These are phyloP conservation scores for Climacium dendroides DNA, from an alignment of 225 moss, liverwort and hornwort genomes.

Conservation along the genomic window DNA sequence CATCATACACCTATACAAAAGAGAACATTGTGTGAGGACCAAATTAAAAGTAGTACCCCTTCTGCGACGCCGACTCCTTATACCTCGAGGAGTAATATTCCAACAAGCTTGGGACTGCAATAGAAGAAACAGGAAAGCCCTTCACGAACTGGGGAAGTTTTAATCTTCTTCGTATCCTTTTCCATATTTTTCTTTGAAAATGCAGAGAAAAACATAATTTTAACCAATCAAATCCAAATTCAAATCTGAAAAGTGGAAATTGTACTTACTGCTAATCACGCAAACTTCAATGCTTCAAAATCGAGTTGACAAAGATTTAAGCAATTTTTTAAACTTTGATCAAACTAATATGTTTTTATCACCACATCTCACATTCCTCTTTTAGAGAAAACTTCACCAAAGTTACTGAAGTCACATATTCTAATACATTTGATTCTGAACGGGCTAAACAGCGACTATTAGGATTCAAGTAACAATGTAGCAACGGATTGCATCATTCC, in stretches of 20 bases:
- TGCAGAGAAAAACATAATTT: background rate
- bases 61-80: constrained; percentile 61
- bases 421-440: background rate
- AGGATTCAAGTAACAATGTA: background rate
- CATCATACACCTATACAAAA: background rate
- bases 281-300: background rate
- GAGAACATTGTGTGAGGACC: background rate
- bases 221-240: background rate
- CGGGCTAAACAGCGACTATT: background rate
- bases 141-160: background rate
- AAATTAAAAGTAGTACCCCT: constrained; percentile 21
- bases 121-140: background rate
- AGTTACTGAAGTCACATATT: background rate
- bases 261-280: background rate
- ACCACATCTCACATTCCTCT: background rate
- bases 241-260: background rate
- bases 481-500: background rate
- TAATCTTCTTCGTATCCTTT: background rate
- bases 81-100: constrained; percentile 65
- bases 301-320: background rate
- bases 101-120: constrained; percentile 49
- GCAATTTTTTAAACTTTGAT: background rate
- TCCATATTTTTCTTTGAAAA: background rate
- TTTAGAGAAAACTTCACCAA: background rate
- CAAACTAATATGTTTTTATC: background rate